phyloP scores from a whole-genome alignment of 2,329 filamentous ascomycete species.

The Botrytis byssoidea region DNA sequence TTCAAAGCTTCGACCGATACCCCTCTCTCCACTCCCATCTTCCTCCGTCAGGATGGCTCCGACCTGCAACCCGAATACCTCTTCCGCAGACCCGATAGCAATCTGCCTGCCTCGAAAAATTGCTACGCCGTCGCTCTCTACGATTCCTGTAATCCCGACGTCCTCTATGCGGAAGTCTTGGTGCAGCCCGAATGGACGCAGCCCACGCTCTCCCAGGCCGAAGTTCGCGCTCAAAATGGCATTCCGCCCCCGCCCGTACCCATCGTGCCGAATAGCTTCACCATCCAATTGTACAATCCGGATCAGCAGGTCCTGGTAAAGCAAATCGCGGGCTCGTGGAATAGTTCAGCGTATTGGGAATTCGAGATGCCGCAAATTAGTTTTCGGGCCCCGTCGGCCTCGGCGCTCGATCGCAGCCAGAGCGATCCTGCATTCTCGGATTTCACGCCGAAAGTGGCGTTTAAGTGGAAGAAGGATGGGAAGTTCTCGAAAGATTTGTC shows the following conservation, averaged over 20 bases:
- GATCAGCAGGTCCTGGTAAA: conserved; percentile 76
- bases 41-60: conserved; percentile 69
- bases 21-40: conserved; percentile 54
- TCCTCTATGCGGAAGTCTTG: conserved; percentile 84
- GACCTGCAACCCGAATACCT: conserved; percentile 78
- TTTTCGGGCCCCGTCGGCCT: conserved; percentile 77
- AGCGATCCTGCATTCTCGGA: conserved; percentile 55
- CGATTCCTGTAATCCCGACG: conserved; percentile 75
- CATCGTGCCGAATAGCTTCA: conserved; percentile 73
- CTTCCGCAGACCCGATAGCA: conserved; percentile 73
- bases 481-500: conserved; percentile 84
- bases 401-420: conserved; percentile 72
- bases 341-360: conserved; percentile 77
- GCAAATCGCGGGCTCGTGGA: conserved; percentile 74
- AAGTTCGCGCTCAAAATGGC: conserved; percentile 69
- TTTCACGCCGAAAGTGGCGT: conserved; percentile 71
- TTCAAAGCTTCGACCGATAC: conserved; percentile 52
- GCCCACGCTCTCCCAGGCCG: conserved; percentile 75
- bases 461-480: conserved; percentile 87
- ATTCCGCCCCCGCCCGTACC: conserved; percentile 65
- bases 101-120: conserved; percentile 68
- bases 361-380: conserved; percentile 88
- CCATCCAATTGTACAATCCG: conserved; percentile 90
- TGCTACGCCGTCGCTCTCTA: conserved; percentile 84
- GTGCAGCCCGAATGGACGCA: conserved; percentile 84